A percentile compares a stretch with the other conserved stretches of the same genome.
phyloP scores from a whole-genome alignment of 257 asterid genomes.

The Ilex asprella region DNA sequence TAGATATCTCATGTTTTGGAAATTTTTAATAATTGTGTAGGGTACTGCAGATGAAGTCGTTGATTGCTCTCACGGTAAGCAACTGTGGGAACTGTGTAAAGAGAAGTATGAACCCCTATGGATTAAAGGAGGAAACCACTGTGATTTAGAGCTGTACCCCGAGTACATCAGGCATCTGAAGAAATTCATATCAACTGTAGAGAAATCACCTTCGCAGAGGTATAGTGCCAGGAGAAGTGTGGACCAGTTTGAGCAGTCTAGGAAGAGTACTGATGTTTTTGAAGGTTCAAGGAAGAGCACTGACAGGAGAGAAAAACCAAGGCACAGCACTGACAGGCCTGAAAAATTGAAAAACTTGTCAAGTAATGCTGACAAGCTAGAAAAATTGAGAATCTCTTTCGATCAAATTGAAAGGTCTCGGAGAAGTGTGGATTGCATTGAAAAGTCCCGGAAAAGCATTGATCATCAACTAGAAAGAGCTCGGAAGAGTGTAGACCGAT shows the following conservation, averaged over 20 bases:
- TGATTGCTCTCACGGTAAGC: constrained; percentile 5
- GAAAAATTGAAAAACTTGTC: constrained; percentile 28
- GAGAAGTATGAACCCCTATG: constrained; percentile 1
- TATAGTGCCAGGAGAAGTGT: background rate
- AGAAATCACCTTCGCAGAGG: background rate
- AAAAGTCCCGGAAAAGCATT: constrained; percentile 41
- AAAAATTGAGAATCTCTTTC: constrained; percentile 33
- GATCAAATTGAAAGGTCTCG: constrained; percentile 44
- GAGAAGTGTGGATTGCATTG: constrained; percentile 44
- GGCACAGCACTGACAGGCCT: constrained; percentile 35
- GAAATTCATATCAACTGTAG: constrained; percentile 2
- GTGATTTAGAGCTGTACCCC: background rate
- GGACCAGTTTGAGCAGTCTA: background rate
- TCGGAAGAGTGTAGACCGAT: constrained; percentile 45
- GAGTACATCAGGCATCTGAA: constrained; percentile 2
- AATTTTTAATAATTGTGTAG: background rate
- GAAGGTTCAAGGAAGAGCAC: constrained; percentile 49
- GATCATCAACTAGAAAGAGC: constrained; percentile 39
- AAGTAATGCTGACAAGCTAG: constrained; percentile 29
- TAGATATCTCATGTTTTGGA: background rate
- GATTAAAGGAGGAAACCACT: constrained; percentile 5
- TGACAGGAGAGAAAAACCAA: constrained; percentile 46
- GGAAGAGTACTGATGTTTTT: constrained; percentile 13
- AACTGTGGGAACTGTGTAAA: constrained; percentile 2
- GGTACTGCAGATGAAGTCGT: constrained; percentile 1